Percentiles rank a stretch among this genome's conserved stretches.
Conservation (phyloP, 164 flowering plant genomes). For the Aristolochia fimbriata region DNA sequence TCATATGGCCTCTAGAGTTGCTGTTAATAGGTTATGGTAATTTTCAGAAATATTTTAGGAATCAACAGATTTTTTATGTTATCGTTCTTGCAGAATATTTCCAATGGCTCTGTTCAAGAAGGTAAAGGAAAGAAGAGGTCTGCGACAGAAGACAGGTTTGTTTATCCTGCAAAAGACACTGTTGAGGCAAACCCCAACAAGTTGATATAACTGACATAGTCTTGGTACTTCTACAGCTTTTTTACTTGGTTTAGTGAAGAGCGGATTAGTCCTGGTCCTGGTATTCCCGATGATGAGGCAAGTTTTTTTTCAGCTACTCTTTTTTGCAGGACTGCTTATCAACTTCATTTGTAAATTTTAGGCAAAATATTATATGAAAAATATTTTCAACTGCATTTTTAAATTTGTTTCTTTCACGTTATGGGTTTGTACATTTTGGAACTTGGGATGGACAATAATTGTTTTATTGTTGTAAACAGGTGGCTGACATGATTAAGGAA, state of each 20-base stretch:
- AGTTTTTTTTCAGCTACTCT: slow-evolving; percentile 1
- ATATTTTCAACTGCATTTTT: no score
- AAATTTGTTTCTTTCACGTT: not conserved
- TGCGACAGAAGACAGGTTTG: slow-evolving; percentile 30
- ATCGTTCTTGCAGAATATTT: slow-evolving; percentile 21
- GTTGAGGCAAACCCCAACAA: not conserved
- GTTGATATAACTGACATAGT: not conserved
- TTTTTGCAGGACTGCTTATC: not conserved
- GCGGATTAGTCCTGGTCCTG: slow-evolving; percentile 34
- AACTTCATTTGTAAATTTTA: not conserved
- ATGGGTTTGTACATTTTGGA: not conserved
- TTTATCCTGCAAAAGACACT: not conserved
- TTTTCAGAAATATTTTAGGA: not conserved
- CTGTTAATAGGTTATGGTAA: not conserved
- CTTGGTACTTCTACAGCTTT: slow-evolving; percentile 40
- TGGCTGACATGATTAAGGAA: slow-evolving; percentile 79
- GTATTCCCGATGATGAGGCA: slow-evolving; percentile 53
- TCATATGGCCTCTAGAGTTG: not conserved
- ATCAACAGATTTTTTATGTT: not conserved
- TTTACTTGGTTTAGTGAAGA: slow-evolving; percentile 64
- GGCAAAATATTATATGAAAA: not conserved
- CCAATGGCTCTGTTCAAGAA: slow-evolving; percentile 28
- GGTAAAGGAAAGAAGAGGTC: slow-evolving; percentile 39
- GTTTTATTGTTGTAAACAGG: slow-evolving; percentile 20
- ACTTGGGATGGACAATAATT: no score